Evolutionary conservation across 257 asterid species (phyloP), one percentile per base, ranked within the genome.

Genomic region (Echium plantagineum): DNA sequence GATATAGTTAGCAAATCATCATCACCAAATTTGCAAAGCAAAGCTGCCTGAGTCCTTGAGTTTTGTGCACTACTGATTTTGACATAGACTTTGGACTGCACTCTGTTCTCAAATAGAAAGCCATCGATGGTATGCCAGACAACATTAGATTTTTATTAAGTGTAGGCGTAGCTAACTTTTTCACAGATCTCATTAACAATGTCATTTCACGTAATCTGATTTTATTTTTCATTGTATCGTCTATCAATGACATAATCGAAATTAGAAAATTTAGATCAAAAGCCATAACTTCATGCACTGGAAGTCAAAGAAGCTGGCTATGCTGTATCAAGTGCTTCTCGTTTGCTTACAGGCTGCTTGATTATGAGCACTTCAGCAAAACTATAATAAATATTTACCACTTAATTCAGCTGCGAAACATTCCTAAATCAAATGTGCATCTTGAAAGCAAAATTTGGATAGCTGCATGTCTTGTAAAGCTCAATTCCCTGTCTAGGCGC

Each of bases 401-500:
- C 22, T 75, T 86, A 52, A 77, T 79, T n/a, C 58, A 75, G 67
- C 91, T 89, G 7, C 86, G 87, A 0, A 28, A 76, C 6, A 71
- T 77, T 68, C 89, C 86, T 6, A 72, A 52, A 17, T 86, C 95
- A 0, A 49, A 65, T 65, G 73, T 86, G 55, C 85, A 89, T 53
- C 85, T 89, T 13, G 73, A 66, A 28, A 28, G 76, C 84, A 89
- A 85, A 64, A 86, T 83, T 6, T 82, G 85, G 84, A 83, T 89
- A 12, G 97, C 95, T 52, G 90, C 97, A 64, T 86, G 82, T 74
- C 87, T 86, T 9, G 79, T 86, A 18, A 89, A 84, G 68, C 89
- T 89, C 57, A 60, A 74, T 75, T 70, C 81, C 31, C 55, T 72
- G 52, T 74, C 80, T 1, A 70, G 77, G 19, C 73, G 63, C 12